Evolutionary conservation across 176 grass and related monocot genomes (phyloP).

Genomic region (Aegilops umbellulata): DNA sequence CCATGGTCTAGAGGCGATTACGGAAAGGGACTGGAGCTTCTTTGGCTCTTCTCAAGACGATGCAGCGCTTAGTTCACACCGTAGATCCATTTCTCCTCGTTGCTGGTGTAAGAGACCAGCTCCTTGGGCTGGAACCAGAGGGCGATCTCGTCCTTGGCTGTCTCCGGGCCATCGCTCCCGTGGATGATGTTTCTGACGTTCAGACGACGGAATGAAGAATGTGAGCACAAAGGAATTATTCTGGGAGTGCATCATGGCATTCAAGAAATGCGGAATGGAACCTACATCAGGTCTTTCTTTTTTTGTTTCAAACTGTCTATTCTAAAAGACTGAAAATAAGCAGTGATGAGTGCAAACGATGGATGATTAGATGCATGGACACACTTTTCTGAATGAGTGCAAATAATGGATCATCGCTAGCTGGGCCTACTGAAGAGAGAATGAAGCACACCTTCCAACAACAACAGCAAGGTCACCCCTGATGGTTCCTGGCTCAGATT

Average conservation of each 20-base stretch:
- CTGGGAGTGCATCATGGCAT: background rate
- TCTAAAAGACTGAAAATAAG: background rate
- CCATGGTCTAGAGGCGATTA: constrained; percentile 25
- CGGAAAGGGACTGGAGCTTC: background rate
- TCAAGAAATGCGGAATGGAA: background rate
- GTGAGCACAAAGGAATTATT: background rate
- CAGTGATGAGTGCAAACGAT: background rate
- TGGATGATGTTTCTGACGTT: constrained; percentile 84
- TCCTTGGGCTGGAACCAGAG: constrained; percentile 80
- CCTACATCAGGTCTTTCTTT: background rate
- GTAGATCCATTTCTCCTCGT: constrained; percentile 80
- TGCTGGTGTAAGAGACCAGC: constrained; percentile 74
- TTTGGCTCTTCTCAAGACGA: background rate
- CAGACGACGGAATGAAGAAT: background rate
- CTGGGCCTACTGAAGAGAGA: background rate
- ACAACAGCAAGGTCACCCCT: constrained; percentile 87
- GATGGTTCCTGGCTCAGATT: constrained; percentile 96
- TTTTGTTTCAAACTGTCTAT: background rate
- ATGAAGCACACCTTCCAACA: constrained; percentile 69
- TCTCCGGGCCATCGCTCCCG: constrained; percentile 86
- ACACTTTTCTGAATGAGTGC: background rate
- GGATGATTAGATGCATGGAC: background rate
- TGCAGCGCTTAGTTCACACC: constrained; percentile 48
- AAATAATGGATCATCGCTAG: background rate
- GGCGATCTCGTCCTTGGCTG: constrained; percentile 81